A percentile compares a stretch with the other conserved stretches of the same genome.
phyloP scores from a whole-genome alignment of 148 eudicot species.

The Dysphania ambrosioides region DNA sequence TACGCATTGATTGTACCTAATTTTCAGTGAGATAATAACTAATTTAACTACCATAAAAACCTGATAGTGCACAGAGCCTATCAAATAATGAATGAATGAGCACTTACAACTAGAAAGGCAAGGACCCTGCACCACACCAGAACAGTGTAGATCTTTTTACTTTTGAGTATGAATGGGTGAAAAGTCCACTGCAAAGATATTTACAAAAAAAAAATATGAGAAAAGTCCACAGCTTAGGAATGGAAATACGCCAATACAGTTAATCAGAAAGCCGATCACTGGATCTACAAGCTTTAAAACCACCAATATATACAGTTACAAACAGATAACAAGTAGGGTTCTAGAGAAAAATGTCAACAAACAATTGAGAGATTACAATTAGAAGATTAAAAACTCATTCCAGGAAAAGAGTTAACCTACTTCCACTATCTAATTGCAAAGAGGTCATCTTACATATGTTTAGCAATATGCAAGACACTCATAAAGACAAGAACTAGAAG shows the following conservation, averaged over 20 bases:
- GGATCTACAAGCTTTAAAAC: not conserved
- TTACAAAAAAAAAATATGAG: constrained; percentile 18
- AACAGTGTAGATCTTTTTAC: constrained; percentile 91
- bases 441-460: not conserved
- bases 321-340: not conserved
- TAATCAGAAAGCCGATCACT: not conserved
- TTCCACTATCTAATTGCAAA: not conserved
- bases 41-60: not conserved
- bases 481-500: too few relatives aligned
- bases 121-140: constrained; percentile 98
- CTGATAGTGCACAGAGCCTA: not conserved
- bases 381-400: not conserved
- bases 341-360: constrained; percentile 13
- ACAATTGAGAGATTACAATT: not conserved
- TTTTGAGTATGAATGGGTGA: constrained; percentile 92
- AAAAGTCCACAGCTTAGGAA: not conserved
- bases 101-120: constrained; percentile 84
- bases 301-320: not conserved
- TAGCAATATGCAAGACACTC: too few relatives aligned
- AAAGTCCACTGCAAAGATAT: constrained; percentile 98
- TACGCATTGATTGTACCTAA: not conserved
- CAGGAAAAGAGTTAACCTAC: not conserved
- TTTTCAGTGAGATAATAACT: too few relatives aligned
- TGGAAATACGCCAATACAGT: not conserved
- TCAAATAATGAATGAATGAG: not conserved